These are phyloP conservation scores for Claviceps paspali DNA, from an alignment of 2,329 filamentous ascomycete species.

Conservation along the genomic window DNA sequence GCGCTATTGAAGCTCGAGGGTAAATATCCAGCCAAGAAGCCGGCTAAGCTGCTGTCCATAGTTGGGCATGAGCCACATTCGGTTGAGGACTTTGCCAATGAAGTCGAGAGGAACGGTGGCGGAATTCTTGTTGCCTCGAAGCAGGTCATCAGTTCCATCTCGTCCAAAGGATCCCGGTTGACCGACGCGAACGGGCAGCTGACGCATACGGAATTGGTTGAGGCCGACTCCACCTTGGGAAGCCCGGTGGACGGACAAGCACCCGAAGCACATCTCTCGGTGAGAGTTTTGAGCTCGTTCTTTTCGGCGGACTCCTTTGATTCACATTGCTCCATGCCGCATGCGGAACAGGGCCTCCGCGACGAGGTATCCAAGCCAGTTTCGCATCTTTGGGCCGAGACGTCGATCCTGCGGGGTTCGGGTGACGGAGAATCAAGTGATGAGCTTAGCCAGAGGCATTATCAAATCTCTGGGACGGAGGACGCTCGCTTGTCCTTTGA, in stretches of 20 bases:
- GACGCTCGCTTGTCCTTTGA: conserved; percentile 33
- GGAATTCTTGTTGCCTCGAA: background rate
- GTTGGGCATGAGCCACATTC: conserved; percentile 9
- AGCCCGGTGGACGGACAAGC: conserved; percentile 6
- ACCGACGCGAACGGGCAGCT: background rate
- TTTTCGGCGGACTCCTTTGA: conserved; percentile 49
- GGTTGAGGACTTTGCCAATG: background rate
- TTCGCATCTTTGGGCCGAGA: conserved; percentile 30
- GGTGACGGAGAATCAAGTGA: conserved; percentile 22
- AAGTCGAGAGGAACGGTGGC: background rate
- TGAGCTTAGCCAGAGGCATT: conserved; percentile 8
- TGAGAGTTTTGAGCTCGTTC: conserved; percentile 29
- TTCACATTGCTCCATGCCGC: conserved; percentile 62
- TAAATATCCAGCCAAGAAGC: conserved; percentile 47
- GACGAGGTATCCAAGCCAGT: conserved; percentile 29
- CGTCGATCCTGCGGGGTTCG: conserved; percentile 36
- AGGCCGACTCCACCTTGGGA: conserved; percentile 5
- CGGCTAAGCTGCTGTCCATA: conserved; percentile 22
- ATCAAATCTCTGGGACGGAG: conserved; percentile 10
- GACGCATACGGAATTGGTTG: background rate
- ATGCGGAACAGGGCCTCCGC: conserved; percentile 52
- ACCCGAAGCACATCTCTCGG: conserved; percentile 12
- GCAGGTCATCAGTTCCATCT: background rate
- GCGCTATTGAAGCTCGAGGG: conserved; percentile 85
- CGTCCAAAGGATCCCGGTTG: background rate